Evolutionary conservation across 805 yeast genomes (phyloP), one percentile per base, ranked within the genome.

Genomic region (Candida maesae): DNA sequence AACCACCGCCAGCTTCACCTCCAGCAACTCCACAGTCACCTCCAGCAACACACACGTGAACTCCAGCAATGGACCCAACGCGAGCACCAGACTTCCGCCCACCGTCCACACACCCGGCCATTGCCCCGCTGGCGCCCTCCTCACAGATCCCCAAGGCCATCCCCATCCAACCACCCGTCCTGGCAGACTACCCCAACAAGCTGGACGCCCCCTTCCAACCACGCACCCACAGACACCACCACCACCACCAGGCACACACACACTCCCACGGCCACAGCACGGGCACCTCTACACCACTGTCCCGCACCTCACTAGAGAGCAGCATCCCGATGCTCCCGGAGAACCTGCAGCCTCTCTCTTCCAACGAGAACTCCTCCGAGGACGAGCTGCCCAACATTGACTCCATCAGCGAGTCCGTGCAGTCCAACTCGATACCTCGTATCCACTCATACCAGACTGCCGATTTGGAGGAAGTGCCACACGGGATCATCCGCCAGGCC

Each of bases 401-500:
- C 13, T 42, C 41, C 13, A 39, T 21, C n/a, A 54, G 50, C 21
- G 42, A 38, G 4, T 51, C 45, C 12, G 43, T 45, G 14, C 52
- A 46, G 6, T 55, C 53, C 4, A 51, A 58, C 13, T 43, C 49
- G 3, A 19, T 46, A 13, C 53, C 64, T 6, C 61, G 65, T 14
- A 63, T 67, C n/a, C 65, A 65, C 33, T 61, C 64, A 30, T 59
- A 60, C 40, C 95, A 86, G 55, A 83, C 87, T 38, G 98, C 97
- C 0, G 96, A 90, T 57, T 71, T 93, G 44, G 99, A 93, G 61
- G 99, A 93, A 63, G 96, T 93, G 11, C 99, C 99, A 1, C 90
- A 85, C 53, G 97, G 98, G 1, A 78, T 93, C 39, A 81, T 78
- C 35, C 75, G 99, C 47, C 99, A 93, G 63, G 90, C 98, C 1